Conservation (phyloP, 768 basidiomycete genomes). For the Kwoniella sp. region DNA sequence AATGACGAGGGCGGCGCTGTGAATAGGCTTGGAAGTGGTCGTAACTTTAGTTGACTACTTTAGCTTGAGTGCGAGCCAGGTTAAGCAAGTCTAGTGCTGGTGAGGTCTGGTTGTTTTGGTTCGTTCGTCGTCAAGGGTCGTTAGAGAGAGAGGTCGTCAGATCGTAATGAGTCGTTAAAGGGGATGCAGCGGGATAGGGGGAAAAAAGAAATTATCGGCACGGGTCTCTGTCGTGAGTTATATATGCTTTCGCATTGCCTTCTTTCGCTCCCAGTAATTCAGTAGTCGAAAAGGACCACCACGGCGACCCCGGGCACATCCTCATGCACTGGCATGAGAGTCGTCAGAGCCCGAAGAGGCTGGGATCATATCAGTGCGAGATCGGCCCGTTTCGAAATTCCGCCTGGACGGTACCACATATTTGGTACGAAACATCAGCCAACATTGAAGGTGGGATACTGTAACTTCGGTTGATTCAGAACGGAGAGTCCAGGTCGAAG, state of each 20-base stretch:
- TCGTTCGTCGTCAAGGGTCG: constrained; percentile 1
- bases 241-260: neutral
- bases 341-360: neutral
- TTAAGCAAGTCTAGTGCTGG: neutral
- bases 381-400: neutral
- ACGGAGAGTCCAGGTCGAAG: neutral
- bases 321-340: no score
- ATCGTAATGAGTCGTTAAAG: constrained; percentile 1
- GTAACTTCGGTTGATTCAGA: neutral
- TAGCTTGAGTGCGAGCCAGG: neutral
- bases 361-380: neutral
- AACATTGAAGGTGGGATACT: no score
- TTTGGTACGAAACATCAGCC: neutral
- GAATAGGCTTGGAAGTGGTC: constrained; percentile 3
- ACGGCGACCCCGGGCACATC: no score
- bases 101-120: neutral
- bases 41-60: neutral
- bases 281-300: no score
- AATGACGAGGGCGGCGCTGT: neutral
- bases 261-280: no score
- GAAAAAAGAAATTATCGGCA: neutral
- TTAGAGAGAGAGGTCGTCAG: constrained; percentile 12
- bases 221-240: neutral
- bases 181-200: neutral
- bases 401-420: neutral